These are phyloP conservation scores for Vigna mungo DNA, from an alignment of 306 rosid species.

Conservation along the genomic window DNA sequence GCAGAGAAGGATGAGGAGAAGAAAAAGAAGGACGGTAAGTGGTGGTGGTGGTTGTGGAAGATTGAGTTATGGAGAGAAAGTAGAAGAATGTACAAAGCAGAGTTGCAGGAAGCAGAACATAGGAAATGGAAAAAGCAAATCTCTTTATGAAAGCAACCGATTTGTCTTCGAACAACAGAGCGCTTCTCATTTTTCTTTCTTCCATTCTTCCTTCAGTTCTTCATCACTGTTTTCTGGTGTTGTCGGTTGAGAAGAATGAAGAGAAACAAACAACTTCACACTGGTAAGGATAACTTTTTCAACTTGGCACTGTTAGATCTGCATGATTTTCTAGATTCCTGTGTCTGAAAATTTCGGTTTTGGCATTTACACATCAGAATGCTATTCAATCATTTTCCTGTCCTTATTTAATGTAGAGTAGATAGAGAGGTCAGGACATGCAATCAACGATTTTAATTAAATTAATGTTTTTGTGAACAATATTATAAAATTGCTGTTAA, in stretches of 20 bases:
- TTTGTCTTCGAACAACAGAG: conserved; percentile 48
- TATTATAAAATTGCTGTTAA: neutral
- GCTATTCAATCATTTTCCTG: neutral
- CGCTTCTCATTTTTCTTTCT: conserved; percentile 52
- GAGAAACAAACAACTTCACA: neutral
- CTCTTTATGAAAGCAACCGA: conserved; percentile 38
- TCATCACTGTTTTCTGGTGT: neutral
- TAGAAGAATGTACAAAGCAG: conserved; percentile 54
- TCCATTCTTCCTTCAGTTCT: neutral
- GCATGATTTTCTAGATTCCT: neutral
- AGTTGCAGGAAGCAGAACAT: conserved; percentile 55
- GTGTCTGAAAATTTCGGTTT: neutral
- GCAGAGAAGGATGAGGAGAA: neutral
- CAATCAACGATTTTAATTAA: neutral
- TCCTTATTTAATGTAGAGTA: conserved; percentile 9
- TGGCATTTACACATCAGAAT: neutral
- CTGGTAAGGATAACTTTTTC: no score
- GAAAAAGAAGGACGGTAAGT: conserved; percentile 41
- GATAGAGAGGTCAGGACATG: neutral
- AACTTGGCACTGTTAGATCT: neutral
- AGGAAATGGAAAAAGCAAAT: conserved; percentile 54
- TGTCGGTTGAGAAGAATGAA: conserved; percentile 26
- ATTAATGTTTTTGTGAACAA: neutral
- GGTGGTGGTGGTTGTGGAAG: conserved; percentile 35
- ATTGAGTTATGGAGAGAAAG: conserved; percentile 45